Evolutionary conservation across 352 stramenopile genomes (phyloP), one percentile per base, ranked within the genome.

Genomic region (Sclerospora graminicola): DNA sequence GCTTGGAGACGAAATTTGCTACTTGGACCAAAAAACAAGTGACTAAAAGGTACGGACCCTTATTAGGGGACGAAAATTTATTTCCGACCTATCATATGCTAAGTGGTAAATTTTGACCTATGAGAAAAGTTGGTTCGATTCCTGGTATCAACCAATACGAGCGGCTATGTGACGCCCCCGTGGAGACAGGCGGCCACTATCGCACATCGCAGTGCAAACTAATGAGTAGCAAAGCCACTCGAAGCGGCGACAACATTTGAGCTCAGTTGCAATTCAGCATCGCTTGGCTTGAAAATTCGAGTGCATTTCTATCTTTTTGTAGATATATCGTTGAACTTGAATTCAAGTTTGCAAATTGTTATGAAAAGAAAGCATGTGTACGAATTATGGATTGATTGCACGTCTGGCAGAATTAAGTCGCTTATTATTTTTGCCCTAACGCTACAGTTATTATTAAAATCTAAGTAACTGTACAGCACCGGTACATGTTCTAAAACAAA

Each of bases 21-120:
- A 32, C 44, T 32, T 32, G 4, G 21, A 18, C 16, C 42, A 52
- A 52, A 45, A 59, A 34, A 59, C 32, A 59, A 44, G n/a, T n/a
- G n/a, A n/a, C 11, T 29, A 31, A 24, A 16, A 46, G 5, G 23
- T 14, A 32, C 21, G 18, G 33, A 20, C 35, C 10, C 33, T 15
- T 37, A 48, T 32, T 49, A 20, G 10, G 39, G 8, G 8, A 7
- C 20, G 13, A 21, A 3, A 26, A 26, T 26, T 26, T 26, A 26
- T 26, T n/a, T n/a, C n/a, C n/a, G 21, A 26, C 45, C 45, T 47
- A 60, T 0, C 51, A 45, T 16, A 6, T 29, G 8, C 14, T 15
- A 5, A 2, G 15, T 13, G 21, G 18, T 16, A 13, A 8, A 2
- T 53, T 57, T 47, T 37, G 21, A n/a, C n/a, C n/a, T n/a, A n/a